Evolutionary conservation across 1,284 basidiomycete species (phyloP).

Genomic region (Earliella scabrosa): DNA sequence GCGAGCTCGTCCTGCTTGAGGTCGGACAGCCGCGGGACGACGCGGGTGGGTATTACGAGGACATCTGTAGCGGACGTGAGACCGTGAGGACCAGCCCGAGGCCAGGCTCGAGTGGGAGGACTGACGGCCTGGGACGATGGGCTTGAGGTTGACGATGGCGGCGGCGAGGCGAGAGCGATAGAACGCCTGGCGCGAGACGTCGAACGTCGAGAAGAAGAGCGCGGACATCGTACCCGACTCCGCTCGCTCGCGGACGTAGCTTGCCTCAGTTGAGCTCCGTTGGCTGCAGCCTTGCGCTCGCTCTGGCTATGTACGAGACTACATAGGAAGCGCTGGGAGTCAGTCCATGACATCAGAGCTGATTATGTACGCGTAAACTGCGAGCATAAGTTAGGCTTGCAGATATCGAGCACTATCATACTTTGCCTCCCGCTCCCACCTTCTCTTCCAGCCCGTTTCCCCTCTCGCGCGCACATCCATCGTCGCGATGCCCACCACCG

Average conservation of each 20-base stretch:
- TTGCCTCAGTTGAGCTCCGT: no score
- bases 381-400: not conserved
- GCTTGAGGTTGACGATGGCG: conserved; percentile 93
- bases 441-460: not conserved
- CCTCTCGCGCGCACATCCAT: not conserved
- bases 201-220: conserved; percentile 81
- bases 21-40: conserved; percentile 79
- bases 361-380: not conserved
- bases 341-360: conserved; percentile 12
- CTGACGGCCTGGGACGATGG: conserved; percentile 91
- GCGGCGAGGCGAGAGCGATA: conserved; percentile 71
- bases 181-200: conserved; percentile 85
- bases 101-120: conserved; percentile 19
- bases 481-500: conserved; percentile 26
- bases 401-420: not conserved
- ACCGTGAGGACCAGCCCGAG: not conserved
- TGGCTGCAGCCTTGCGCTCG: no score
- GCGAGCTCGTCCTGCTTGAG: conserved; percentile 72
- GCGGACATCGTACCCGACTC: conserved; percentile 41
- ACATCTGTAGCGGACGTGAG: conserved; percentile 64
- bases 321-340: no score
- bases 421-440: conserved; percentile 1
- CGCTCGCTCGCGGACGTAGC: no score
- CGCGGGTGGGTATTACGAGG: conserved; percentile 80
- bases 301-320: no score